A percentile compares a stretch with the other conserved stretches of the same genome.
Evolutionary conservation across 257 asterid genomes (phyloP).

Genomic region (Penstemon barbatus): DNA sequence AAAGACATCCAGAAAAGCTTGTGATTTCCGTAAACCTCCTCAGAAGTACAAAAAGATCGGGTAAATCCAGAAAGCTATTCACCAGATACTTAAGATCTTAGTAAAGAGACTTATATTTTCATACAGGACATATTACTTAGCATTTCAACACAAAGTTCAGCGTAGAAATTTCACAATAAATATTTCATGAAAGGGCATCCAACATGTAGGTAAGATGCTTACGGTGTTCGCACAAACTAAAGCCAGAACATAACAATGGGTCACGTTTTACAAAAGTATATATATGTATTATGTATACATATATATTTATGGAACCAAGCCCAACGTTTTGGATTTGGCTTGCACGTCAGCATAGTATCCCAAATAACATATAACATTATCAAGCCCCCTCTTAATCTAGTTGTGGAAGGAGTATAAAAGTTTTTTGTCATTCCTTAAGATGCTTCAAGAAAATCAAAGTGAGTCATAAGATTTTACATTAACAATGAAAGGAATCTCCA

Average conservation of each 20-base stretch:
- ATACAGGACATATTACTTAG: too few species aligned
- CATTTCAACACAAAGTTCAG: too few species aligned
- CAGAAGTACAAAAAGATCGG: too few species aligned
- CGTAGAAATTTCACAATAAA: not conserved
- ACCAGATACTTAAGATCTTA: too few species aligned
- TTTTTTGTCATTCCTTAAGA: slow-evolving; percentile 9
- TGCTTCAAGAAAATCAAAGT: not conserved
- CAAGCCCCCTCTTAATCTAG: not conserved
- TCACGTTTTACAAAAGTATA: not conserved
- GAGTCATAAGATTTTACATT: slow-evolving; percentile 9
- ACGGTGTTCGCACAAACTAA: slow-evolving; percentile 5
- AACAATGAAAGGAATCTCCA: not conserved
- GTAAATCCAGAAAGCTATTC: too few species aligned
- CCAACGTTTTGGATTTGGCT: slow-evolving; percentile 11
- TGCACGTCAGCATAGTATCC: not conserved
- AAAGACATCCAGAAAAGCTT: too few species aligned
- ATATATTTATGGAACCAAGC: not conserved
- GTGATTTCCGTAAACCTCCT: too few species aligned
- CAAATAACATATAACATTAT: not conserved
- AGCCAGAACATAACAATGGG: not conserved
- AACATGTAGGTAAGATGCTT: slow-evolving; percentile 1
- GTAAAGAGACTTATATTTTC: too few species aligned
- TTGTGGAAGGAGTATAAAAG: not conserved
- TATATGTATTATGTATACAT: not conserved
- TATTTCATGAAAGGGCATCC: not conserved